Conservation (phyloP, 345 rosid genomes). For the Corchorus capsularis region DNA sequence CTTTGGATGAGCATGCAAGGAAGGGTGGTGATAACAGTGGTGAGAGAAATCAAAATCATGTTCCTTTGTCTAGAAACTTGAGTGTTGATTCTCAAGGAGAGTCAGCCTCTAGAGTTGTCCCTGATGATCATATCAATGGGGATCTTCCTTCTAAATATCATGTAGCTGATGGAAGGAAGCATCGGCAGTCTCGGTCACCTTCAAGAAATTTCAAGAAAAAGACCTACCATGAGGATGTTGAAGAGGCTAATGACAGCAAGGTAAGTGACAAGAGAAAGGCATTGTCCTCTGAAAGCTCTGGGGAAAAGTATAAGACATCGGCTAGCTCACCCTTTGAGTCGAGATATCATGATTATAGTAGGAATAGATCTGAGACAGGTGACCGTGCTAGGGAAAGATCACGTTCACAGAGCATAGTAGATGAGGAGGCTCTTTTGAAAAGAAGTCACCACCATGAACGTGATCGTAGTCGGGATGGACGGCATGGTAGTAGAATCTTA, state of each 20-base stretch:
- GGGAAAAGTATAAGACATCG: conserved; percentile 31
- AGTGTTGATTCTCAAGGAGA: conserved; percentile 23
- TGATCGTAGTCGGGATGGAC: conserved; percentile 37
- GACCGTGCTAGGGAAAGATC: conserved; percentile 60
- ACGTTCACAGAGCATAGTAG: conserved; percentile 41
- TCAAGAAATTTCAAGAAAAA: conserved; percentile 39
- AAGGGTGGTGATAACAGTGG: conserved; percentile 2
- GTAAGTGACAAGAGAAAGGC: conserved; percentile 36
- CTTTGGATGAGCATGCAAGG: conserved; percentile 24
- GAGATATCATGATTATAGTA: conserved; percentile 36
- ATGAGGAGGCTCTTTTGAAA: conserved; percentile 44
- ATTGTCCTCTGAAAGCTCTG: conserved; percentile 41
- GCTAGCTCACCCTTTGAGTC: conserved; percentile 38
- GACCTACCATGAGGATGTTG: conserved; percentile 35
- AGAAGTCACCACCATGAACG: conserved; percentile 33
- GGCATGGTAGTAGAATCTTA: conserved; percentile 44
- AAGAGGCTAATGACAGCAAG: conserved; percentile 34
- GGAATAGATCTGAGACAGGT: conserved; percentile 50
- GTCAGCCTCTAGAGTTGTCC: conserved; percentile 14
- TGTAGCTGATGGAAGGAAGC: conserved; percentile 29
- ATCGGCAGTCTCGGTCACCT: conserved; percentile 28
- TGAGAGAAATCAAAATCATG: conserved; percentile 14
- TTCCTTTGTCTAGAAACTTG: conserved; percentile 20
- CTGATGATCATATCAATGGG: conserved; percentile 39
- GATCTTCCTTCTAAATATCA: conserved; percentile 28